Percentiles rank a stretch among this genome's conserved stretches.
Evolutionary conservation across 2,329 filamentous ascomycete genomes (phyloP).

Genomic region (Trichoderma cornu-damae): DNA sequence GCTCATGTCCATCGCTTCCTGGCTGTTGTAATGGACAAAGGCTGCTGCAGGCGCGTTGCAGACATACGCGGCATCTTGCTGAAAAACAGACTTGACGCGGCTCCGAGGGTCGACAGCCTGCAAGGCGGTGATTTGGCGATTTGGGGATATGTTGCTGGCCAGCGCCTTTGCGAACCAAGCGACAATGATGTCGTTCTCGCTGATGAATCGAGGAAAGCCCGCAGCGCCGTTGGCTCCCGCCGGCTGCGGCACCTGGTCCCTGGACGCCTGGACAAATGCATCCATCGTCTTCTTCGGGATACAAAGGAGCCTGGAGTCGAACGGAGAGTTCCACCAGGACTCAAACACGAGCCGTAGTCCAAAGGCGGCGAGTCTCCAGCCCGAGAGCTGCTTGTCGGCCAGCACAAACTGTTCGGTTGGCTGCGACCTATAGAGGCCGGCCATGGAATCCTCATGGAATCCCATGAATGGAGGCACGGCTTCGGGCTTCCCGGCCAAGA

Average conservation of each 20-base stretch:
- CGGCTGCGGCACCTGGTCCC: neutral
- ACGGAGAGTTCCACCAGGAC: neutral
- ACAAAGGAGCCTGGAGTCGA: neutral
- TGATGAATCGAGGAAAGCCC: neutral
- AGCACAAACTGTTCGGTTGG: neutral
- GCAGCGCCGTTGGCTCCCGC: neutral
- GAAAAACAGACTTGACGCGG: conserved; percentile 1
- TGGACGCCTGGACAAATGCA: neutral
- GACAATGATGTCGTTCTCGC: conserved; percentile 4
- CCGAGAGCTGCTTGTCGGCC: neutral
- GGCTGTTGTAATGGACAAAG: neutral
- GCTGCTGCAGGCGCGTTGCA: conserved; percentile 1
- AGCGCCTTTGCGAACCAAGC: neutral
- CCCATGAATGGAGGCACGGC: conserved; percentile 10
- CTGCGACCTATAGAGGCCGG: neutral
- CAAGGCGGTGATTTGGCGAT: neutral
- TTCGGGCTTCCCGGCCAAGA: conserved; percentile 2
- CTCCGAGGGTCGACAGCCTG: conserved; percentile 4
- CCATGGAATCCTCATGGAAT: neutral
- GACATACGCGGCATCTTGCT: neutral
- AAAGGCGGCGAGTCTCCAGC: neutral
- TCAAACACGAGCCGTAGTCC: conserved; percentile 3
- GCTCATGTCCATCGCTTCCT: neutral
- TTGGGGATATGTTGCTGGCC: neutral
- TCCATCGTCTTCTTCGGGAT: conserved; percentile 9